These are phyloP conservation scores for Solanum pinnatisectum DNA, from an alignment of 257 asterid species.

Conservation along the genomic window DNA sequence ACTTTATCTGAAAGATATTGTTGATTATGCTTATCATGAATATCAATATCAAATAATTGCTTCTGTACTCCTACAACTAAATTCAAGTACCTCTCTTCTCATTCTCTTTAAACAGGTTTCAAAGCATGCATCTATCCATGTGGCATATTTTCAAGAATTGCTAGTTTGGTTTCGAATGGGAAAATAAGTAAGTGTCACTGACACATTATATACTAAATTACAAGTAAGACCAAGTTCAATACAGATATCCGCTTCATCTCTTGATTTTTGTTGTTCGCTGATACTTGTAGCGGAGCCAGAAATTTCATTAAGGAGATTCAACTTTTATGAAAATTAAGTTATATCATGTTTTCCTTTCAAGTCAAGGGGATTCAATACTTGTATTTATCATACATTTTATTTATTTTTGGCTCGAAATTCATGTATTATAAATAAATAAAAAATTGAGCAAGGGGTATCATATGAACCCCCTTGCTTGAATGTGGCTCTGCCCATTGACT, in stretches of 20 bases:
- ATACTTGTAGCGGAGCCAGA: background rate
- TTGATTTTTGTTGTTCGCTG: background rate
- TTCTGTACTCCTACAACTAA: background rate
- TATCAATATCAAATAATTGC: background rate
- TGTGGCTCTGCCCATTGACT: background rate
- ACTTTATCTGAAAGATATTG: background rate
- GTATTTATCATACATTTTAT: background rate
- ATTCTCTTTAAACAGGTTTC: background rate
- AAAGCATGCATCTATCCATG: background rate
- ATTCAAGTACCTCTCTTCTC: background rate
- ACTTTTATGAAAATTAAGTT: background rate
- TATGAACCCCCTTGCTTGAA: background rate
- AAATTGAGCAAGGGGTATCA: background rate
- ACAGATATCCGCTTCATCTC: no score
- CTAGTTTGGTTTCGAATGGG: background rate
- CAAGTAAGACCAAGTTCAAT: background rate
- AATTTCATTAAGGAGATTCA: background rate
- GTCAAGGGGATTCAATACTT: background rate
- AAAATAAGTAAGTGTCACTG: constrained; percentile 2
- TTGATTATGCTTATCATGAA: background rate
- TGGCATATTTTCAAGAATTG: background rate
- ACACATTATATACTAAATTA: background rate
- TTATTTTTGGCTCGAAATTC: background rate
- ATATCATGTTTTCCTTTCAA: background rate
- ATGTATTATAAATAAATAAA: background rate